Conservation (phyloP, 768 basidiomycete species). For the Kwoniella heveanensis region DNA sequence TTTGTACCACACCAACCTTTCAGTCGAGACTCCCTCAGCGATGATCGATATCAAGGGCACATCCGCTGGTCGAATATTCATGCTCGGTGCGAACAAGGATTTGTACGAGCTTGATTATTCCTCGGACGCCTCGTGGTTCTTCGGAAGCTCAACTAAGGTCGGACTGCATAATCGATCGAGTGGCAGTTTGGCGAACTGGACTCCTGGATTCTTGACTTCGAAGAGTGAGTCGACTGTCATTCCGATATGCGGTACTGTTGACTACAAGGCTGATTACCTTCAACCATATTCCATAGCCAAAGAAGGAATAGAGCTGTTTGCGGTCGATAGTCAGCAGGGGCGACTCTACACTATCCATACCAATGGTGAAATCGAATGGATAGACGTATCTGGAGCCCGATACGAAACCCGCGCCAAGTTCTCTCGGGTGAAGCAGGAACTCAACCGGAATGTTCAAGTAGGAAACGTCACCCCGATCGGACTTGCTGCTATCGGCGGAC, state of each 20-base stretch:
- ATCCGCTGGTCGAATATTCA: slow-evolving; percentile 82
- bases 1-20: slow-evolving; percentile 86
- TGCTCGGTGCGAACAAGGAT: slow-evolving; percentile 78
- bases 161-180: slow-evolving; percentile 85
- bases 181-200: slow-evolving; percentile 72
- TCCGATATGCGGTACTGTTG: slow-evolving; percentile 3
- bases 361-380: slow-evolving; percentile 47
- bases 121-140: slow-evolving; percentile 85
- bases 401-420: slow-evolving; percentile 34
- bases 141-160: slow-evolving; percentile 66
- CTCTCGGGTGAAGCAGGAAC: slow-evolving; percentile 8
- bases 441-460: slow-evolving; percentile 14
- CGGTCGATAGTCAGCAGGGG: slow-evolving; percentile 46
- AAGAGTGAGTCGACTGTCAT: slow-evolving; percentile 61
- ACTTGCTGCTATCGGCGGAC: slow-evolving; percentile 67
- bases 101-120: slow-evolving; percentile 92
- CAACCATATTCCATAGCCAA: slow-evolving; percentile 13
- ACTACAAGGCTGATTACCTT: background rate
- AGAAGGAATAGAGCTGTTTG: slow-evolving; percentile 49
- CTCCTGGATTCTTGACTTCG: slow-evolving; percentile 71
- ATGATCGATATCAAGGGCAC: slow-evolving; percentile 84
- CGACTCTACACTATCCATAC: slow-evolving; percentile 52
- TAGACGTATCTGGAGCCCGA: slow-evolving; percentile 36
- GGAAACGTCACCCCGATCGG: slow-evolving; percentile 61
- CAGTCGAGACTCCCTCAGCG: slow-evolving; percentile 60